Evolutionary conservation across 2,329 filamentous ascomycete species (phyloP).

Genomic region (Diplodia mutila): DNA sequence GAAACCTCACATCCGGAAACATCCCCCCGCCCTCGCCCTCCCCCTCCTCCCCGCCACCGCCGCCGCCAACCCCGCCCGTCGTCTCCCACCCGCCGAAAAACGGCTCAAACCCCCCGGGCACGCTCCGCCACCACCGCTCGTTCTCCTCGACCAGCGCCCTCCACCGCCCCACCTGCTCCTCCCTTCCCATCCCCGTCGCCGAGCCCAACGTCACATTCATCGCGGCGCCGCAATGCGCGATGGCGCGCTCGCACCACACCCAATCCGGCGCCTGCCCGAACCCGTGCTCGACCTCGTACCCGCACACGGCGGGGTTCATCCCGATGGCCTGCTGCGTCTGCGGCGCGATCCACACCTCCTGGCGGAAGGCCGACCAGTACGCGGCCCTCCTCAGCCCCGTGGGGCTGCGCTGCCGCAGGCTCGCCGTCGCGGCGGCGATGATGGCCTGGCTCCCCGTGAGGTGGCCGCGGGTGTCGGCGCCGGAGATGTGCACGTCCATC

Average conservation of each 20-base stretch:
- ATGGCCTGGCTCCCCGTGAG: constrained; percentile 35
- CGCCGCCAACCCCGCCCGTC: no score
- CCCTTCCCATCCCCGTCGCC: background rate
- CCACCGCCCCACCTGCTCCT: constrained; percentile 30
- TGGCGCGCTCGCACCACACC: constrained; percentile 18
- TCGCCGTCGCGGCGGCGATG: background rate
- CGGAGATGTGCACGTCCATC: constrained; percentile 44
- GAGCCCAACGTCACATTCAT: background rate
- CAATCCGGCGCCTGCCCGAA: constrained; percentile 5
- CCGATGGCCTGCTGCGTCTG: constrained; percentile 29
- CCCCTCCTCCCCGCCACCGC: background rate
- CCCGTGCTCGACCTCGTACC: background rate
- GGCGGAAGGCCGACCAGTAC: constrained; percentile 44
- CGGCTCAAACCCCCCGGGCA: constrained; percentile 42
- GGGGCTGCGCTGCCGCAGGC: constrained; percentile 34
- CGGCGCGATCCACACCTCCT: constrained; percentile 40
- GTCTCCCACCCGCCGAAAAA: constrained; percentile 27
- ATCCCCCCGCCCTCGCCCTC: background rate
- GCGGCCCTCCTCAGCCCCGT: constrained; percentile 38
- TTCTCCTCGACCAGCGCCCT: constrained; percentile 41
- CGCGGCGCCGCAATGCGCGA: constrained; percentile 22
- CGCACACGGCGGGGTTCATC: background rate
- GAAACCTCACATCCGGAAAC: constrained; percentile 42
- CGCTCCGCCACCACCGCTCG: constrained; percentile 37
- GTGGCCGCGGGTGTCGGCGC: constrained; percentile 44